These are phyloP conservation scores for Carex parvula DNA, from an alignment of 176 grass and related monocot species.

Conservation along the genomic window DNA sequence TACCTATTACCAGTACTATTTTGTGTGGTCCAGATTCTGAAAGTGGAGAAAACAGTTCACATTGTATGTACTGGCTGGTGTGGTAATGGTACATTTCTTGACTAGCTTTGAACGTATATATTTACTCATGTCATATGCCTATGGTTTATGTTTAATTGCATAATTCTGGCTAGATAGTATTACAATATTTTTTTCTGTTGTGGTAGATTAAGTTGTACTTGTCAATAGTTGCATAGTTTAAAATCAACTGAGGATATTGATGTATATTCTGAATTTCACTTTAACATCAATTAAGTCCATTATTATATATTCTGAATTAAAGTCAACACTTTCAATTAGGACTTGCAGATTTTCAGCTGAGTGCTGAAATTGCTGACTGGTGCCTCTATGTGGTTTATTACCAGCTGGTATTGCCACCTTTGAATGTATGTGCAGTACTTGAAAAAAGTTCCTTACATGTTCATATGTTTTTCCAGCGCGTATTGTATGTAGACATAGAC, in stretches of 20 bases:
- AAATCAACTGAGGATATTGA: not conserved
- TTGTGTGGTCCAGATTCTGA: not conserved
- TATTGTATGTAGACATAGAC: slow-evolving; percentile 87
- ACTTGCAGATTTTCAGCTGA: not conserved
- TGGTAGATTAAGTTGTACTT: not conserved
- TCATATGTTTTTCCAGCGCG: slow-evolving; percentile 43
- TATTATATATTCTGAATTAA: not conserved
- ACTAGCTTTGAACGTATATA: not conserved
- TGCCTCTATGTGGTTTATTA: not conserved
- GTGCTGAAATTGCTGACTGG: not conserved
- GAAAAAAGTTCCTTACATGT: slow-evolving; percentile 18
- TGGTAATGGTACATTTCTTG: not conserved
- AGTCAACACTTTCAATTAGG: not conserved
- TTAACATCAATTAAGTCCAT: not conserved
- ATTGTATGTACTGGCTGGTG: not conserved
- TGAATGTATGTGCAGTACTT: not conserved
- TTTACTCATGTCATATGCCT: not conserved
- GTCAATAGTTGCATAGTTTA: not conserved
- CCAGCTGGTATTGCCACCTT: not conserved
- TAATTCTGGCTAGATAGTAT: not conserved
- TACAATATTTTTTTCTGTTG: not conserved
- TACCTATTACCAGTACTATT: not conserved
- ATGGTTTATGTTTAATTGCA: not conserved
- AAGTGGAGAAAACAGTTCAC: not conserved
- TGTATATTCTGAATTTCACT: not conserved